Base-by-base conservation (phyloP, 352 stramenopile species). In the Globisporangium ultimum region DNA sequence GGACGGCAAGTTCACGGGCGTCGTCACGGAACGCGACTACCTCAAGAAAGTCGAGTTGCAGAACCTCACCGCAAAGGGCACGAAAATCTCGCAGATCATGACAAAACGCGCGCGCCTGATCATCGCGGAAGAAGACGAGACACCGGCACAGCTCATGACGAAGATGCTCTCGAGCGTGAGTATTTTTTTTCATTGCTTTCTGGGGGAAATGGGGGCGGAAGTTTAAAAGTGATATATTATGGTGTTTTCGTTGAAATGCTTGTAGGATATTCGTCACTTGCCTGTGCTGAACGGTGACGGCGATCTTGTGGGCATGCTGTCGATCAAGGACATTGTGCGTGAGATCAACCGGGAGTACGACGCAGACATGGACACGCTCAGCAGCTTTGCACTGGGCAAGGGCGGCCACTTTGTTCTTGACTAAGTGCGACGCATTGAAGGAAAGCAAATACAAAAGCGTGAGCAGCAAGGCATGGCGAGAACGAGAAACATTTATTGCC, bases 21-120 rank as follows among this genome's bases (percentile, higher is more conserved):
- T 98, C 20, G 75, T 98, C 36, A 96, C 80, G 49, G 95, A 98
- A 79, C 88, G 95, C 61, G 95, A 98, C 68, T 98, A 98, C 76
- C 81, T 98, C 49, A 92, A 89, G 66, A 98, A 98, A 64, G 91
- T 98, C 50, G 95, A 97, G 63, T 75, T 98, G 43, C 87, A 98
- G 53, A 89, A 83, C 10, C 87, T 95, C 54, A 97, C 87, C 14
- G 87, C 82, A 45, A 90, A 93, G 55, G 72, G 73, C 22, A 97
- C 89, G 13, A 74, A 74, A 21, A 82, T 98, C 22, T 89, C 89
- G 52, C 88, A 98, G 86, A 98, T 98, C 71, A 95, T 95, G 70
- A 98, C 95, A 45, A 93, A 95, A 58, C 81, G 75, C 48, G 84
- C 88, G 24, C 97, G 97, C 45, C 67, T 98, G 43, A 84, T 97